phyloP scores from a whole-genome alignment of 2,329 filamentous ascomycete genomes.

The Xenosphaeropsis pyriputrescens region DNA sequence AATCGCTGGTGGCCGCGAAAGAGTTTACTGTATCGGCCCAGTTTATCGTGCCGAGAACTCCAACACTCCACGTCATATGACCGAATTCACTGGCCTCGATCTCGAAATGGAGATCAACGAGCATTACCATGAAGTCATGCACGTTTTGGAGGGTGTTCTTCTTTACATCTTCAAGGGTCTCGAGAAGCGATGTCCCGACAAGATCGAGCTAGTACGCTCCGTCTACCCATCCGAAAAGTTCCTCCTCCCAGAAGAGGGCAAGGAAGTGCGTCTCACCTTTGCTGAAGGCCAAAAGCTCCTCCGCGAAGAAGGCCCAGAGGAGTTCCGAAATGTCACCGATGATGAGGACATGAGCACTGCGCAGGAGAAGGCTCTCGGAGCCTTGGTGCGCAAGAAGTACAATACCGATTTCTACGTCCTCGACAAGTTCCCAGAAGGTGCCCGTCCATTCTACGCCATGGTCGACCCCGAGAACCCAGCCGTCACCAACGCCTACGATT shows the following conservation, averaged over 20 bases:
- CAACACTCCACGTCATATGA: conserved; percentile 75
- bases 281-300: conserved; percentile 66
- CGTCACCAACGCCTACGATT: conserved; percentile 59
- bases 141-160: conserved; percentile 60
- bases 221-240: conserved; percentile 69
- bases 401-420: conserved; percentile 93
- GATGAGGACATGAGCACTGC: conserved; percentile 70
- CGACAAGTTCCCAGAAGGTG: conserved; percentile 85
- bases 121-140: conserved; percentile 60
- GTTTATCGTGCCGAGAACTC: conserved; percentile 80
- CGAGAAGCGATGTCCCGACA: conserved; percentile 41
- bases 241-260: conserved; percentile 58
- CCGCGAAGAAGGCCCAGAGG: conserved; percentile 55
- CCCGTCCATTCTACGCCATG: conserved; percentile 88
- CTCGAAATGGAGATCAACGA: conserved; percentile 80
- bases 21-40: conserved; percentile 65
- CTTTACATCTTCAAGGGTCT: conserved; percentile 70
- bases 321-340: conserved; percentile 53
- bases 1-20: conserved; percentile 64
- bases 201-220: conserved; percentile 58
- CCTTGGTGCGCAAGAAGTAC: conserved; percentile 75
- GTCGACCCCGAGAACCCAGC: conserved; percentile 52
- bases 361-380: conserved; percentile 80
- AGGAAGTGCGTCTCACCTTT: conserved; percentile 65
- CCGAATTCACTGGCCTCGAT: conserved; percentile 81